These are phyloP conservation scores for Ganoderma resinaceum DNA, from an alignment of 1,284 basidiomycete genomes.

Conservation along the genomic window DNA sequence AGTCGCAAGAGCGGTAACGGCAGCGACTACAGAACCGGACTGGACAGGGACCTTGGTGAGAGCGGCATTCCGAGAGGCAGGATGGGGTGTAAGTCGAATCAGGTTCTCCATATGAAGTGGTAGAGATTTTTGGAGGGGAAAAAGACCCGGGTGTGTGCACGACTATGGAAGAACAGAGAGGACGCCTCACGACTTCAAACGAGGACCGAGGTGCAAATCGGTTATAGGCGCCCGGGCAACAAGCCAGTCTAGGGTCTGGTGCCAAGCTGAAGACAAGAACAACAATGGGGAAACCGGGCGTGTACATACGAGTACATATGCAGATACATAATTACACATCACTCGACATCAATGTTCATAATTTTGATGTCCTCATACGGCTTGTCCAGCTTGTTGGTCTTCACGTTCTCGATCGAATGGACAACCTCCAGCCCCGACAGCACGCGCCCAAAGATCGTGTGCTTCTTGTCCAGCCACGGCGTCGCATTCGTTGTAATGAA, in stretches of 20 bases:
- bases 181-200: too few relatives aligned
- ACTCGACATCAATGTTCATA: constrained; percentile 77
- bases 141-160: background rate
- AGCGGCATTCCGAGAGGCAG: constrained; percentile 57
- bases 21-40: constrained; percentile 56
- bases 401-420: constrained; percentile 66
- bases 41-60: constrained; percentile 47
- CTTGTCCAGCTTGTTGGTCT: constrained; percentile 84
- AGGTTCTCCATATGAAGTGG: background rate
- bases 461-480: constrained; percentile 97
- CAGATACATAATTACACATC: constrained; percentile 23
- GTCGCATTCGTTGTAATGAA: constrained; percentile 98
- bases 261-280: background rate
- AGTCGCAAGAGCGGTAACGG: constrained; percentile 50
- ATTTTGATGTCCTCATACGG: constrained; percentile 94
- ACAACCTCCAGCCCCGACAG: constrained; percentile 64
- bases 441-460: constrained; percentile 92
- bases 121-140: background rate
- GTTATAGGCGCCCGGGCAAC: background rate
- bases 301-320: background rate
- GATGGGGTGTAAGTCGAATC: constrained; percentile 49
- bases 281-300: background rate
- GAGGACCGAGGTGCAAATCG: too few relatives aligned
- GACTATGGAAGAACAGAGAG: too few relatives aligned
- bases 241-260: background rate